Base-by-base conservation (phyloP, 768 basidiomycete genomes). In the Crepidotus variabilis region DNA sequence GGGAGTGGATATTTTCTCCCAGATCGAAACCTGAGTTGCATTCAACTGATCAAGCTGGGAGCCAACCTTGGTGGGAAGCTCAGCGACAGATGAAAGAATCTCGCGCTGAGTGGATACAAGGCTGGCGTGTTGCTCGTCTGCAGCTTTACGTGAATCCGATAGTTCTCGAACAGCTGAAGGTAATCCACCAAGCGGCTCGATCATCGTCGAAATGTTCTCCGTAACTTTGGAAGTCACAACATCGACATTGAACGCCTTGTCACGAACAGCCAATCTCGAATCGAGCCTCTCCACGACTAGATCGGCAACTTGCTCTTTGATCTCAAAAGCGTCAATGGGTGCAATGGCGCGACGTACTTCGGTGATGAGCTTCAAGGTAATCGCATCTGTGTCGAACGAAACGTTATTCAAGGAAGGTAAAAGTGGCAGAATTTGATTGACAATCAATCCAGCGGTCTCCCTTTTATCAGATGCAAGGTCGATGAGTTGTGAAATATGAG, bases 231-330 rank as follows among this genome's bases (percentile, higher is more conserved):
- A 66, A 1, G 82, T 75, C 47, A 91, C 68, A 2, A 72, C 70
- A 36, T 90, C 87, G 16, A 84, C 71, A 62, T 82, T 88, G 63
- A 88, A 80, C 6, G 80, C 68, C 64, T 86, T 85, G 68, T 93
- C 91, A 8, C 91, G 80, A 23, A 90, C 85, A 35, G 89, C 81
- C 49, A 94, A 77, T 18, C 90, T 83, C 10, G 91, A 87, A 63
- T 92, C 88, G 10, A 94, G 77, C 23, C 92, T 83, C 66, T 92
- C 92, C 7, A 94, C 88, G 1, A 94, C 92, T 24, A 93, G 81
- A 66, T 92, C 92, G 1, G 92, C 88, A 0, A 94, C 90, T 64
- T 91, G 89, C 64, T 93, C 92, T 74, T 91, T 92, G 67, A 94
- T 89, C 67, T 89, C 88, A 62, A 92, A 89, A 0, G 89, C 83